Percentiles rank a stretch among this genome's conserved stretches.
phyloP scores from a whole-genome alignment of 129 eudicot genomes.

The Helianthus annuus region HanXRQr2.0-SUNRISE NC_035437.2:122253522-122254021 shows the following conservation, averaged over 20 bases:
- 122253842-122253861: not conserved
- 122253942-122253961: no score
- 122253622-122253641: conserved; percentile 74
- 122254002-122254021: not conserved
- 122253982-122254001: not conserved
- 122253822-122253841: not conserved
- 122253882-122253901: no score
- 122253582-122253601: conserved; percentile 80
- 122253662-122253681: conserved; percentile 70
- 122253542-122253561: conserved; percentile 78
- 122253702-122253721: conserved; percentile 75
- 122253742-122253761: conserved; percentile 69
- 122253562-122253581: conserved; percentile 68
- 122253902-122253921: no score
- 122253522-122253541: conserved; percentile 83
- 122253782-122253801: conserved; percentile 98
- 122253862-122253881: no score
- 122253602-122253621: conserved; percentile 84
- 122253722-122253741: conserved; percentile 92
- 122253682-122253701: conserved; percentile 75
- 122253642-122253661: conserved; percentile 55
- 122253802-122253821: conserved; percentile 87
- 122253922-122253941: no score
- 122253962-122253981: no score
- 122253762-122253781: conserved; percentile 94